phyloP scores from a whole-genome alignment of 345 rosid genomes.

The Eucalyptus urophylla region DNA sequence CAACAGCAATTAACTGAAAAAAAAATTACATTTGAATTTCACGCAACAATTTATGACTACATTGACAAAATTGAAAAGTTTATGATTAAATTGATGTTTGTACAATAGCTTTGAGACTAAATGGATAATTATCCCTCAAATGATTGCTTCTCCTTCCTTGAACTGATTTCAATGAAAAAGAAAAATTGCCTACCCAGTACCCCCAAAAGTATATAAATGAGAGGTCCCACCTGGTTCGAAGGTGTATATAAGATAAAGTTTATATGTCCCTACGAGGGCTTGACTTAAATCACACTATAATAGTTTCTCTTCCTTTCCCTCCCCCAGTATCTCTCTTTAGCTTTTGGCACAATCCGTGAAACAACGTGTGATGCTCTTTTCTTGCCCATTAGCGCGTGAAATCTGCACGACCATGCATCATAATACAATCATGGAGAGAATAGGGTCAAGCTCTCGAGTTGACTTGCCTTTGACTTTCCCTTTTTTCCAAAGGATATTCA shows the following conservation, averaged over 20 bases:
- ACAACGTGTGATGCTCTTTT: not conserved
- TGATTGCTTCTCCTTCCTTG: not conserved
- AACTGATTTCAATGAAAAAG: not conserved
- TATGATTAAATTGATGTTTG: not conserved
- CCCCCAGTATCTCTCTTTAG: not conserved
- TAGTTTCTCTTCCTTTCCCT: not conserved
- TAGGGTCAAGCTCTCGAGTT: not conserved
- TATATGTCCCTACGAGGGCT: not conserved
- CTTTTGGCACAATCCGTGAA: not conserved
- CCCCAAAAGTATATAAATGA: not conserved
- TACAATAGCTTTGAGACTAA: not conserved
- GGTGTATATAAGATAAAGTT: not conserved
- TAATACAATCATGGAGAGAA: not conserved
- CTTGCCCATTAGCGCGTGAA: not conserved
- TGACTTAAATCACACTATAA: not conserved
- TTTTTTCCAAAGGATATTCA: not conserved
- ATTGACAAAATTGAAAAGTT: not conserved
- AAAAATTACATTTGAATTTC: not conserved
- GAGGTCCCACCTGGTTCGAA: not conserved
- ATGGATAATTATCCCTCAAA: not conserved
- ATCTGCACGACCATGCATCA: not conserved
- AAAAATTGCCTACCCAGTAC: not conserved
- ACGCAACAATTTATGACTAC: accelerated
- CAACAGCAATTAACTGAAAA: no score
- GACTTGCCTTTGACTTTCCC: not conserved